Evolutionary conservation across 176 grass and related monocot genomes (phyloP), one percentile per base, ranked within the genome.

Genomic region (Ensete ventricosum): DNA sequence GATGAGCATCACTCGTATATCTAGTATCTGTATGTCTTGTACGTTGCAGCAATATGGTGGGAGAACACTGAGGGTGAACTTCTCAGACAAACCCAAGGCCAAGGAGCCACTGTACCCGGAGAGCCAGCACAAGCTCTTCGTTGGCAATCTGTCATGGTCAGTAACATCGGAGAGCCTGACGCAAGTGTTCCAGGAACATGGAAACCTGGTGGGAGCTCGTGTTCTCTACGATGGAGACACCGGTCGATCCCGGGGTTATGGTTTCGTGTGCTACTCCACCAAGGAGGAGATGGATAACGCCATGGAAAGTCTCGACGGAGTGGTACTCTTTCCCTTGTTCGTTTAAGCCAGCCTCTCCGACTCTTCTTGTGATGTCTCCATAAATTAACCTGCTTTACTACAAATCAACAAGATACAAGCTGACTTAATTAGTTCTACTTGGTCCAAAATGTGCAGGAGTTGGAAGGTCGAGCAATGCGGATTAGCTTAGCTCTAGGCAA

Each of bases 241-340:
- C 0, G 90, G 95, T 10, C 80, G 90, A 5, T 93, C 90, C 10
- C 69, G 95, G 0, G 90, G 95, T 24, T 98, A 98, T 0, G 95
- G 95, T 14, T 98, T 98, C 54, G 88, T 98, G 49, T 94, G 90
- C 84, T 93, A 91, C 68, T 87, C 88, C 1, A 84, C 81, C 76
- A 88, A 81, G 82, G 95, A 98, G 69, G 95, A 98, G 86, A 94
- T 98, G 90, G 88, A 91, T 14, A 77, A 81, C 21, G 90, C 95
- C 0, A 60, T 98, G n/a, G 74, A 84, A 54, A 72, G 74, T 23
- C 90, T 98, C 76, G 85, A 91, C 9, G 90, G 90, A 81, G 80
- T 62, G 82, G 95, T 96, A 84, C 9, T 62, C 77, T 9, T 57
- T 22, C 17, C n/a, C 2, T 55, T 59, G 34, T 75, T 43, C 5